Evolutionary conservation across 1,284 basidiomycete genomes (phyloP).

Genomic region (Leccinum proliferum): DNA sequence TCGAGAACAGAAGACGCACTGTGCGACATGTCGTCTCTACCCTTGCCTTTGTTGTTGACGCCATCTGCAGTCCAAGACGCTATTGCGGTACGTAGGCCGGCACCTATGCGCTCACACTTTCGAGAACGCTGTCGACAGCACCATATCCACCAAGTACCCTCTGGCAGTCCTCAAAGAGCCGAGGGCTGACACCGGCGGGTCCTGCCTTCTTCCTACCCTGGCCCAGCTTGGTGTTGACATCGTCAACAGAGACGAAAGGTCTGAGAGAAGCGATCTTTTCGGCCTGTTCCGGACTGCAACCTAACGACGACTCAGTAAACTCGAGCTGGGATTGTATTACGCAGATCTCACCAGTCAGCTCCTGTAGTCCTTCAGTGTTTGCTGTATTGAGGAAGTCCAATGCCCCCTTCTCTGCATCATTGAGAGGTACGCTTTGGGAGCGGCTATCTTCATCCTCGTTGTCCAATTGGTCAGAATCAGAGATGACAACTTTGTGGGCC

Average conservation of each 20-base stretch:
- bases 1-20: conserved; percentile 25
- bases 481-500: conserved; percentile 52
- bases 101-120: conserved; percentile 85
- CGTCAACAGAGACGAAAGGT: conserved; percentile 77
- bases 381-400: conserved; percentile 87
- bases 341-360: conserved; percentile 73
- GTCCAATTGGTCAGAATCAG: conserved; percentile 57
- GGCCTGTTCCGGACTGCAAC: conserved; percentile 83
- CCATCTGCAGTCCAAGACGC: conserved; percentile 64
- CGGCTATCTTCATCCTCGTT: conserved; percentile 33
- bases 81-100: conserved; percentile 61
- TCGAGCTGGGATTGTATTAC: not conserved
- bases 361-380: conserved; percentile 71
- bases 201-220: conserved; percentile 81
- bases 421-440: conserved; percentile 17
- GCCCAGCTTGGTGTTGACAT: conserved; percentile 73
- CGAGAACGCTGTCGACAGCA: conserved; percentile 86
- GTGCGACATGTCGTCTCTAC: conserved; percentile 23
- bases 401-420: conserved; percentile 40
- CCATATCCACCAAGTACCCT: conserved; percentile 89
- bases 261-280: conserved; percentile 74
- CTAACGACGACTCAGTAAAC: conserved; percentile 36
- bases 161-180: conserved; percentile 88
- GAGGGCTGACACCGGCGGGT: conserved; percentile 78
- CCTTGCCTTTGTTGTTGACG: conserved; percentile 40